Base-by-base conservation (phyloP, 139 green algal species). In the Micractinium sp. region DNA sequence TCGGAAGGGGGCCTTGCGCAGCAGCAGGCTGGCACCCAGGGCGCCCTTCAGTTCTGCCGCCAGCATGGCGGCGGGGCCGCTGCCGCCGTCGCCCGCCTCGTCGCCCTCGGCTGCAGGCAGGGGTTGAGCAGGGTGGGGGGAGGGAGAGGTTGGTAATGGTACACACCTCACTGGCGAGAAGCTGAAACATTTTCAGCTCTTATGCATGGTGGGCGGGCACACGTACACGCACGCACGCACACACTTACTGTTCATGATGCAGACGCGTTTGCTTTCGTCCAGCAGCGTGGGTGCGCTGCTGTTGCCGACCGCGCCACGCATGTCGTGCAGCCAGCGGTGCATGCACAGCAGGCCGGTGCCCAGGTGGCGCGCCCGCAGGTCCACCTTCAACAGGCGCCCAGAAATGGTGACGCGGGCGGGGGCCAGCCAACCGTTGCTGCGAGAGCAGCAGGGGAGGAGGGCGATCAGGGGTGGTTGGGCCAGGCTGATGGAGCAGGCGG, bases 341-440 rank as follows among this genome's bases (percentile, higher is more conserved):
- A 95, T 82, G 53, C 74, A 74, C n/a, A 96, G 90, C n/a, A 94
- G 81, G 31, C 91, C 93, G 18, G 94, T 93, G 53, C 93, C 91
- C 36, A 92, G 84, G 25, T 92, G 93, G 29, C 90, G 90, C 0
- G 90, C 90, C 47, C 91, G 91, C 56, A 96, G 88, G 79, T 94
- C 89, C 66, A 94, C 79, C 69, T 90, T 85, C 12, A 93, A 86
- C 35, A 61, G 81, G 82, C 79, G 78, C 35, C 69, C 85, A 20
- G 67, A 60, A 41, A 83, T 85, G 67, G 19, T 77, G 75, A 53
- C 47, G 9, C 41, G 35, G 12, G 71, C 27, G 0, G n/a, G 35
- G 0, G 27, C 38, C 78, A 91, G 71, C 60, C 67, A 74, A 22
- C 75, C 36, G 36, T 36, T 25, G 9, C 88, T 87, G 87, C 66